Evolutionary conservation across 768 basidiomycete genomes (phyloP), one percentile per base, ranked within the genome.

Genomic region (Amanita exitialis): DNA sequence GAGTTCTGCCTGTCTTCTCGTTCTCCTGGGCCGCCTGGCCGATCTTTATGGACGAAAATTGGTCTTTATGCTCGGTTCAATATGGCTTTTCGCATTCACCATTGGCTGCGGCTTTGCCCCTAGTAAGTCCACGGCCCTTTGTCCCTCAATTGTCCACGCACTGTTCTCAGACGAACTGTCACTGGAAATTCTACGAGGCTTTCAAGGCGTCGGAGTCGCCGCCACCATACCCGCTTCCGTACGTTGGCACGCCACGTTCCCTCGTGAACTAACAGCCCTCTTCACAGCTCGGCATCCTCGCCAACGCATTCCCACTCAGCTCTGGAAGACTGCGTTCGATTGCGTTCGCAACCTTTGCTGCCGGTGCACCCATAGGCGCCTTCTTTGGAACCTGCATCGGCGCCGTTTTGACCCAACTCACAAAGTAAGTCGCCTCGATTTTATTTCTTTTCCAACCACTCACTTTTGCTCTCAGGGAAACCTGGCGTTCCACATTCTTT

Each of bases 281-380:
- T 13, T 34, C n/a, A 18, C 60, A 88, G 80, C 62, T 93, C 2
- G 91, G 93, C 0, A 92, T 90, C 51, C 74, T 95, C 30, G 91
- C 92, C 0, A 75, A 84, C 43, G 70, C 81, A 0, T 95, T 94
- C 62, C 83, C 85, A 3, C 1, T 51, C 18, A 37, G 49, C 23
- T 83, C 83, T 0, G 68, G 67, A 1, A 70, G 70, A 12, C 73
- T 82, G 0, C 78, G 92, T 7, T 80, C 86, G 1, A 64, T 81
- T 1, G 92, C 90, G 0, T 95, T 94, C 55, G 79, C 92, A 0
- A 81, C 83, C 0, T 95, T 93, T 56, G 75, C 84, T 1, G 88
- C 90, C 0, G 93, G 92, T 27, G 88, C 86, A 0, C 90, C 92
- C 0, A 60, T 94, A 4, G 93, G 92, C 0, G 85, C 75, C 0